Base-by-base conservation (phyloP, 1,139 yeast species). In the Pichia sp. region DNA sequence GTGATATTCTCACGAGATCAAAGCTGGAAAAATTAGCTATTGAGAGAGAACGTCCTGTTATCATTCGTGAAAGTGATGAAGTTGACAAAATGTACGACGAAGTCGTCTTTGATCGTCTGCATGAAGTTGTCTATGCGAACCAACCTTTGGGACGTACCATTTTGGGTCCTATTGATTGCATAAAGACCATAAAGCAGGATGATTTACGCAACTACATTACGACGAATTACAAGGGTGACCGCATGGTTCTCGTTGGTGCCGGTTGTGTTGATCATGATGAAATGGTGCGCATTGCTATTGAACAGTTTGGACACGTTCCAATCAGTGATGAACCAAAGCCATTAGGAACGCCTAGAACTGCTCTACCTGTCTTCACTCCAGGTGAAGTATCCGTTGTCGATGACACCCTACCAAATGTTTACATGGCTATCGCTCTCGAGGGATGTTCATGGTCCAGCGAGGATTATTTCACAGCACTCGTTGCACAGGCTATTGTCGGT, bases 91-190 rank as follows among this genome's bases (percentile, higher is more conserved):
- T 86, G 93, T 84, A 85, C 56, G 98, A 91, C 58, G 99, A 91
- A 60, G 97, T 91, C 31, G 95, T 93, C 12, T 93, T 93, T 60
- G 99, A 91, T 62, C 94, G 93, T 60, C 68, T 91, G 40, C 99
- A 91, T 63, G 86, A 94, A 29, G 86, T 88, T 22, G 88, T 95
- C 8, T 91, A 75, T 66, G 84, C 76, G 57, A 79, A 75, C 47
- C 98, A 93, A 61, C 94, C 96, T 35, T 69, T 91, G 47, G 99
- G 98, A 19, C 78, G 97, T 62, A 93, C 98, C n/a, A 91, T 91
- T 44, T 67, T 91, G 45, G 99, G 99, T 1, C 98, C 99, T 16
- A 72, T 88, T 44, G 86, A 84, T 45, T 80, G 87, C 60, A 91
- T 91, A 54, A 73, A 75, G 55, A 75, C 88, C 32, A 86, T 91